Percentiles rank a stretch among this genome's conserved stretches.
Conservation (phyloP, 768 basidiomycete genomes). For the Pholiota microspora region DNA sequence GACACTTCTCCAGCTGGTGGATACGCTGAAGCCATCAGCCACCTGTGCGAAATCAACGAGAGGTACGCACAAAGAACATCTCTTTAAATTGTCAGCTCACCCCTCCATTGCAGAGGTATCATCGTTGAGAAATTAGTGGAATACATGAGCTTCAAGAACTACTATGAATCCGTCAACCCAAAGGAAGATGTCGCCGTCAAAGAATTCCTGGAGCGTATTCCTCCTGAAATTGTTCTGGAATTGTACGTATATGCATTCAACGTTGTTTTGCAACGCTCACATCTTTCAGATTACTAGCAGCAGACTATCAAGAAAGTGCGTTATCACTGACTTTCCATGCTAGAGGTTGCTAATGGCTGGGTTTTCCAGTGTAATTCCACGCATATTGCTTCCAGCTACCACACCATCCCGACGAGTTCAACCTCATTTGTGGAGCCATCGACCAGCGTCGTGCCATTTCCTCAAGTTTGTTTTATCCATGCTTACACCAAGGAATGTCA, state of each 20-base stretch:
- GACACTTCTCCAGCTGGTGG: slow-evolving; percentile 43
- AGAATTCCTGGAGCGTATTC: slow-evolving; percentile 81
- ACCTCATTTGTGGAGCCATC: too few relatives aligned
- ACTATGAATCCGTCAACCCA: slow-evolving; percentile 66
- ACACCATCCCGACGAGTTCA: too few relatives aligned
- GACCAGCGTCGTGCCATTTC: too few relatives aligned
- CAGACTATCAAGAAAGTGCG: slow-evolving; percentile 66
- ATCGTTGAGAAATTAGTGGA: slow-evolving; percentile 88
- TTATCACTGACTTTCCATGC: too few relatives aligned
- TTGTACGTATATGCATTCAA: slow-evolving; percentile 54
- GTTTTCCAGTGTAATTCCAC: neutral
- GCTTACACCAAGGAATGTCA: too few relatives aligned
- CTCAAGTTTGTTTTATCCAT: too few relatives aligned
- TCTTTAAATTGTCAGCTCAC: neutral
- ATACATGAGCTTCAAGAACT: slow-evolving; percentile 82
- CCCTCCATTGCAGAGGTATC: slow-evolving; percentile 41
- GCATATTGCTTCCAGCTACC: neutral
- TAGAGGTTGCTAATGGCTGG: too few relatives aligned
- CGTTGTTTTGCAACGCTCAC: neutral
- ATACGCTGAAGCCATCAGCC: slow-evolving; percentile 73
- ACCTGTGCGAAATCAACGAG: slow-evolving; percentile 67
- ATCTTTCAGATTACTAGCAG: slow-evolving; percentile 48
- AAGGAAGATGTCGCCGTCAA: slow-evolving; percentile 76
- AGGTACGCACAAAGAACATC: slow-evolving; percentile 42
- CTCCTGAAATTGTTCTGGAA: slow-evolving; percentile 86